These are phyloP conservation scores for Citrullus colocynthis DNA, from an alignment of 306 rosid genomes.

Conservation along the genomic window DNA sequence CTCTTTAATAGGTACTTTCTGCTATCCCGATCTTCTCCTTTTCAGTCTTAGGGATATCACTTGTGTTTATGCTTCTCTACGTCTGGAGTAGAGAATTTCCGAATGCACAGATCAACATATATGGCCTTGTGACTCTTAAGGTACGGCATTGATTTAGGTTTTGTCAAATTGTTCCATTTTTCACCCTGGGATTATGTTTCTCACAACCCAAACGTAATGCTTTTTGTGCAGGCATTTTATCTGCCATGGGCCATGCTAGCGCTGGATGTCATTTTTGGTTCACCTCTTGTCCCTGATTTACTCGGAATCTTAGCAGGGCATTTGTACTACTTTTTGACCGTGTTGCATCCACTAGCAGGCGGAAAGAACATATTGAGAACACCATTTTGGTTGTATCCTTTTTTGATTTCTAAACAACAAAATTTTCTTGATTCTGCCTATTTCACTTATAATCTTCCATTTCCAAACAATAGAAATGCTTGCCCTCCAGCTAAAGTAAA, in stretches of 20 bases:
- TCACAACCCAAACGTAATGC: neutral
- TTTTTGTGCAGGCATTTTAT: conserved; percentile 73
- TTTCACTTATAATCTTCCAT: neutral
- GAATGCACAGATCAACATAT: conserved; percentile 64
- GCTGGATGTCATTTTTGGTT: conserved; percentile 85
- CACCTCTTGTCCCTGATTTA: conserved; percentile 48
- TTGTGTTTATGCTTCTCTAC: conserved; percentile 88
- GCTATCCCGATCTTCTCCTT: conserved; percentile 51
- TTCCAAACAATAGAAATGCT: neutral
- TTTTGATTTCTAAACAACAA: neutral
- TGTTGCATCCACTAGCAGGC: conserved; percentile 85
- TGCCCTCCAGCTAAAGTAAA: neutral
- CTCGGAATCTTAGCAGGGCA: conserved; percentile 94
- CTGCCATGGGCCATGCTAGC: conserved; percentile 97
- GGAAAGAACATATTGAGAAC: conserved; percentile 67
- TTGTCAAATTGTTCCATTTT: neutral
- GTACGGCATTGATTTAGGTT: conserved; percentile 20
- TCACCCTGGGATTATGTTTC: neutral
- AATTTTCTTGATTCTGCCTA: neutral
- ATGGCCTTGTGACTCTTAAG: conserved; percentile 88
- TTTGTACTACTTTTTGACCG: conserved; percentile 86
- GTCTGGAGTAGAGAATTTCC: conserved; percentile 99
- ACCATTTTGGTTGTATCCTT: conserved; percentile 98
- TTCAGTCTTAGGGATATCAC: conserved; percentile 61
- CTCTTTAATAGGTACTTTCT: conserved; percentile 41